These are phyloP conservation scores for Ramaria rubella DNA, from an alignment of 768 basidiomycete species.

Conservation along the genomic window DNA sequence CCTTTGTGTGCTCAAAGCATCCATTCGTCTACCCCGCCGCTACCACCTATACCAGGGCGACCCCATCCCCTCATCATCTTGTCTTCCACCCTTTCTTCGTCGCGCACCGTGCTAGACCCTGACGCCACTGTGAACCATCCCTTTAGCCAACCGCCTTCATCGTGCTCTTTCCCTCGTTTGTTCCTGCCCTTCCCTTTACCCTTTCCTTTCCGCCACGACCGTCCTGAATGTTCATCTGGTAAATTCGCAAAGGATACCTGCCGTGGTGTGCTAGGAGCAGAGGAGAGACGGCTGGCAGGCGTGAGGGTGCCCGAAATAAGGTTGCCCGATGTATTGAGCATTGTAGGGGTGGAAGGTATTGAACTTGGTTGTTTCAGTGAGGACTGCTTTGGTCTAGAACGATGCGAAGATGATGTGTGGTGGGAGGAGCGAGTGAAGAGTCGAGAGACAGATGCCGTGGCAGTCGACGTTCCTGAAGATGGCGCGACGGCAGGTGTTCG, in stretches of 20 bases:
- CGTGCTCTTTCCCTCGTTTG: conserved; percentile 28
- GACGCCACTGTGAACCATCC: conserved; percentile 24
- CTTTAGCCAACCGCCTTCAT: conserved; percentile 26
- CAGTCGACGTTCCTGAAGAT: conserved; percentile 56
- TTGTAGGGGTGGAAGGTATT: conserved; percentile 27
- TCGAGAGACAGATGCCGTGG: conserved; percentile 74
- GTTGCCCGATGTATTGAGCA: conserved; percentile 26
- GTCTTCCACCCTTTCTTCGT: conserved; percentile 48
- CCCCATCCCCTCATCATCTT: conserved; percentile 46
- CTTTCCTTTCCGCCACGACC: conserved; percentile 29
- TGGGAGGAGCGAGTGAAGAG: conserved; percentile 59
- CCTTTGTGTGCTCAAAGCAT: conserved; percentile 40
- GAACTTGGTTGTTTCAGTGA: conserved; percentile 36
- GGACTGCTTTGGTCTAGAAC: conserved; percentile 51
- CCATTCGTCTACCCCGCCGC: conserved; percentile 46
- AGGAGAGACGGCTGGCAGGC: conserved; percentile 37
- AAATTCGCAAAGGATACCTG: conserved; percentile 74
- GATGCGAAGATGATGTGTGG: conserved; percentile 51
- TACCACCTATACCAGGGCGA: conserved; percentile 33
- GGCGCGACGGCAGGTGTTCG: conserved; percentile 44
- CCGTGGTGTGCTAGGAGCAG: conserved; percentile 54
- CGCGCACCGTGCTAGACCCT: conserved; percentile 17
- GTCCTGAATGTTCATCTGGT: conserved; percentile 38
- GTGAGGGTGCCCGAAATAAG: conserved; percentile 21
- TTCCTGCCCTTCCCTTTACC: conserved; percentile 25